A percentile compares a stretch with the other conserved stretches of the same genome.
phyloP scores from a whole-genome alignment of 352 stramenopile genomes.

The Pythium graminicola region DNA sequence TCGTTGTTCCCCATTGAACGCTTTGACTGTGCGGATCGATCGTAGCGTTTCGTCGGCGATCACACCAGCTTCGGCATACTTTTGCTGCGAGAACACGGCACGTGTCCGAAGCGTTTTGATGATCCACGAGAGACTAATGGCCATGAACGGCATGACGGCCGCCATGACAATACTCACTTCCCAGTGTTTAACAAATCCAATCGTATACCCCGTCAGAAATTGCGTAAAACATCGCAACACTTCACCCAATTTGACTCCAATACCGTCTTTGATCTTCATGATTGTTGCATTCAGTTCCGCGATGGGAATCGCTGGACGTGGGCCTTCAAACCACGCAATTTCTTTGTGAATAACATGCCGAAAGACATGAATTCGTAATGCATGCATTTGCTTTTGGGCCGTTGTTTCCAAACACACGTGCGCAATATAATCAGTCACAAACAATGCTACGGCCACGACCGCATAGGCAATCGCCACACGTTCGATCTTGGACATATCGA shows the following conservation, averaged over 20 bases:
- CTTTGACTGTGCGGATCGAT: constrained; percentile 31
- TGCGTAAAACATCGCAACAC: constrained; percentile 24
- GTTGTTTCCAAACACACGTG: constrained; percentile 26
- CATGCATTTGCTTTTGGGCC: constrained; percentile 26
- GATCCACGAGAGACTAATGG: constrained; percentile 14
- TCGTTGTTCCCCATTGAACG: constrained; percentile 26
- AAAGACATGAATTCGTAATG: constrained; percentile 13
- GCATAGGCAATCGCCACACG: constrained; percentile 17
- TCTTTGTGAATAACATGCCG: constrained; percentile 21
- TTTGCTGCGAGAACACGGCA: constrained; percentile 20
- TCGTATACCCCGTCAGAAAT: constrained; percentile 28
- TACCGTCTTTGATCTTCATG: constrained; percentile 32
- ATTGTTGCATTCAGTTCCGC: constrained; percentile 18
- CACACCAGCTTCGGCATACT: constrained; percentile 30
- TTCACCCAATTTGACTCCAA: constrained; percentile 36
- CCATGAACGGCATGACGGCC: constrained; percentile 30
- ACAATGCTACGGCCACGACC: constrained; percentile 19
- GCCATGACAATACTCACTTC: constrained; percentile 34
- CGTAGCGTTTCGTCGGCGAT: constrained; percentile 36
- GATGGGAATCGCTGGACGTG: constrained; percentile 21
- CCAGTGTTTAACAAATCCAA: constrained; percentile 34
- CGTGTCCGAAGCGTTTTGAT: constrained; percentile 15
- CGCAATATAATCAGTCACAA: constrained; percentile 28
- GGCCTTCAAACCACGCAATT: constrained; percentile 23
- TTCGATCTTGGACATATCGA: constrained; percentile 17